Base-by-base conservation (phyloP, 768 basidiomycete genomes). In the Hydnomerulius pinastri region DNA sequence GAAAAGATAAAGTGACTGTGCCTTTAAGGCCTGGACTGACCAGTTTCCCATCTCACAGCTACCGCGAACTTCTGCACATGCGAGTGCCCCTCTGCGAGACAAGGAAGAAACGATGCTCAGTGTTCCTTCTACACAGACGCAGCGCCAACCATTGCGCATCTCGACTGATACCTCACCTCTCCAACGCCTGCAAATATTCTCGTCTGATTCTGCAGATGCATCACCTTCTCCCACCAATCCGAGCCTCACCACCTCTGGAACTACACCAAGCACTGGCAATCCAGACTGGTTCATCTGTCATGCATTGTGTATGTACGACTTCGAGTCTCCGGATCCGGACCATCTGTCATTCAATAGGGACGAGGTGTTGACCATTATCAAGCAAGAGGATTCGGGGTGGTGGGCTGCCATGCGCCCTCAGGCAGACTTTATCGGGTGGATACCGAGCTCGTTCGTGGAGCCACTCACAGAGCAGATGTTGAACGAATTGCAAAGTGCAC, bases 311-410 rank as follows among this genome's bases (percentile, higher is more conserved):
- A 70, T 86, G 64, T 77, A 83, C 60, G 86, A 90, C 67, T 90
- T 87, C 58, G 62, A 73, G 20, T 79, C 86, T 3, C 70, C 77
- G 20, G 90, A 90, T 56, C 66, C 74, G 13, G 77, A 77, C 58
- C 81, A 84, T 48, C 73, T 90, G 15, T 69, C 78, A 4, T 89
- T 91, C 65, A 68, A 67, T 33, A 79, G 79, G 69, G 80, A 81
- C 53, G 88, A 90, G 55, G 78, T 90, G 18, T 68, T 92, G 24
- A 77, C 80, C 20, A 72, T 91, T 44, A 73, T 91, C 38, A 82
- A 82, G 65, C 75, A 80, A 65, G 86, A 90, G 65, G 74, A 77
- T 11, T 79, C 83, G 2, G 89, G 90, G 9, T 91, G 88, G 89
- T 91, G 88, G 87, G 88, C 86, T 17, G 90, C 88, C 17, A 78